These are phyloP conservation scores for Fraxinus floribunda DNA, from an alignment of 305 asterid genomes.

Conservation along the genomic window DNA sequence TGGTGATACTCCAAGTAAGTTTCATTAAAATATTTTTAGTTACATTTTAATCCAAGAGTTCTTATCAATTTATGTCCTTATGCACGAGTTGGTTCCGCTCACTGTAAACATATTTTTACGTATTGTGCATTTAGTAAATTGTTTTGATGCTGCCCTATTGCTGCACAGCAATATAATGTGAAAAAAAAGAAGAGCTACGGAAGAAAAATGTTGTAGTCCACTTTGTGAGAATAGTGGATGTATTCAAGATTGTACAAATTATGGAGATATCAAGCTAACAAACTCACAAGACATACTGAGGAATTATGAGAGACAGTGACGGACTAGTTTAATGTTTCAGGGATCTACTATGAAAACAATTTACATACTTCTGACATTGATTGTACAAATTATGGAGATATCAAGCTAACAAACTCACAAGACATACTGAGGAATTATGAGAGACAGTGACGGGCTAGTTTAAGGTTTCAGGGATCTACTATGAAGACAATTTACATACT, in stretches of 20 bases:
- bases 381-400: neutral
- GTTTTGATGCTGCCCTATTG: neutral
- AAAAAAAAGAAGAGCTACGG: neutral
- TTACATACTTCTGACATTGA: neutral
- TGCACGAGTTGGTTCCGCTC: neutral
- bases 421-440: neutral
- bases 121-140: neutral
- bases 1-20: slow-evolving; percentile 92
- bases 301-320: neutral
- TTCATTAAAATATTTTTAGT: neutral
- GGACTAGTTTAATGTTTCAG: neutral
- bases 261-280: neutral
- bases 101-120: neutral
- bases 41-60: neutral
- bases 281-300: neutral
- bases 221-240: neutral
- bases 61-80: neutral
- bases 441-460: neutral
- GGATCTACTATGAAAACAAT: neutral
- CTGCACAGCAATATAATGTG: neutral
- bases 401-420: neutral
- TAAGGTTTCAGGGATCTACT: neutral
- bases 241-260: neutral
- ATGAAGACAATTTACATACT: neutral
- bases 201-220: neutral